Evolutionary conservation across 1,284 basidiomycete genomes (phyloP), one percentile per base, ranked within the genome.

Genomic region (Papiliotrema terrestris): DNA sequence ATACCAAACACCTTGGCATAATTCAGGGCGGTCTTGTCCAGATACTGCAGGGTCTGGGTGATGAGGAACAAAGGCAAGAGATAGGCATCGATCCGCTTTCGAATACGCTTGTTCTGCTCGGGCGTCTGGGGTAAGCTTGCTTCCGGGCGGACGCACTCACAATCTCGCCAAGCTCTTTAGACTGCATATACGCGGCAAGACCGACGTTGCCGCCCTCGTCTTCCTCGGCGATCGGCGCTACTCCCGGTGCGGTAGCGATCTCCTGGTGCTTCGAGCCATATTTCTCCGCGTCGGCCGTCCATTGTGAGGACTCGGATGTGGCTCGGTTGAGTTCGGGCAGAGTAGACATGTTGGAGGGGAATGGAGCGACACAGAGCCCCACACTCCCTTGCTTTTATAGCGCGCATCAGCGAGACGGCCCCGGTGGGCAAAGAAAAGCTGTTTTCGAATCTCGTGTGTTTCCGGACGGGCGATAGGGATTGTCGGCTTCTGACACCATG

Each of bases 1-100:
- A 71, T 68, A 26, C 72, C 71, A 37, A 72, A 75, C 14, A 71
- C 66, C 42, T 71, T 73, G 17, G 68, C 69, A 38, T 71, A 71
- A 56, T 73, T 72, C n/a, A 72, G 50, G 1, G 72, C 72, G 0
- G 70, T 72, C 47, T 67, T 67, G 59, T 72, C 68, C 41, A 72
- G 60, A 51, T 68, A 71, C 43, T 68, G 67, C 1, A 67, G 58
- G 2, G 65, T 69, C 51, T 73, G 68, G 45, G 66, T 68, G 52
- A 70, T 55, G 23, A 70, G 53, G 55, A 68, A 71, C 20, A 72
- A 61, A n/a, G 71, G 72, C 0, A 74, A 56, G 19, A 74, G 55
- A 51, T 68, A 61, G 52, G 62, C 58, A 54, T 73, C 71, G 58
- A 73, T 73, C 42, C 66, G 51, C 15, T 58, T 55, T 19, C 66